Evolutionary conservation across 768 basidiomycete species (phyloP).

Genomic region (Rhizopogon rudus): DNA sequence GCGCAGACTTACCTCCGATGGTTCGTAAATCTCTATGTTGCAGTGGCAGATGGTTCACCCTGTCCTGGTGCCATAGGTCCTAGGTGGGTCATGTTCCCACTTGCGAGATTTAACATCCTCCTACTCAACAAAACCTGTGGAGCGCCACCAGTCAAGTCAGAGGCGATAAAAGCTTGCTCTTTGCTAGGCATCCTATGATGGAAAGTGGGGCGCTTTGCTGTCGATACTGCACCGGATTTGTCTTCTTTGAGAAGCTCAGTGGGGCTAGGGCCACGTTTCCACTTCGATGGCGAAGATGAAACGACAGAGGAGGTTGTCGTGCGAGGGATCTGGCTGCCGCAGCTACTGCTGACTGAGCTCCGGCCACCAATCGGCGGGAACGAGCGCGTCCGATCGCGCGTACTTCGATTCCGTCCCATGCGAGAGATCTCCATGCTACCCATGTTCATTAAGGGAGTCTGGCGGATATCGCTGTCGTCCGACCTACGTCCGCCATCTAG

Average conservation of each 20-base stretch:
- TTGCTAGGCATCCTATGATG: slow-evolving; percentile 35
- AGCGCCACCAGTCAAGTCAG: not conserved
- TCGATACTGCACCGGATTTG: slow-evolving; percentile 46
- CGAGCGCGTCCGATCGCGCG: slow-evolving; percentile 4
- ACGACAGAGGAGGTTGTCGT: slow-evolving; percentile 10
- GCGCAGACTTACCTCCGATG: slow-evolving; percentile 10
- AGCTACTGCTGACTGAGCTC: slow-evolving; percentile 5
- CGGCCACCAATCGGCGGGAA: slow-evolving; percentile 3
- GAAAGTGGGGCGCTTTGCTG: slow-evolving; percentile 65
- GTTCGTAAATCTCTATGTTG: slow-evolving; percentile 12
- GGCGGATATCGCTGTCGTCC: slow-evolving; percentile 10
- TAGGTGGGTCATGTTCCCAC: not conserved
- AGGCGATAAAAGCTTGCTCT: slow-evolving; percentile 7
- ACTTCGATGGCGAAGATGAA: slow-evolving; percentile 32
- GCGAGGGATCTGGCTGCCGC: slow-evolving; percentile 3
- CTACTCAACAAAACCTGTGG: slow-evolving; percentile 5
- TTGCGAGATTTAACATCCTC: slow-evolving; percentile 2
- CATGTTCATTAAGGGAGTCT: slow-evolving; percentile 2
- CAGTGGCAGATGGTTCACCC: slow-evolving; percentile 3
- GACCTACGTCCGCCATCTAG: slow-evolving; percentile 15
- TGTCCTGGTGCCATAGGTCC: slow-evolving; percentile 7
- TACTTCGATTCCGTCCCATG: not conserved
- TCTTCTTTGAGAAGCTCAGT: slow-evolving; percentile 64
- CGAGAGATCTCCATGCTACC: not conserved
- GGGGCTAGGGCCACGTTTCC: slow-evolving; percentile 68